Base-by-base conservation (phyloP, 495 filamentous ascomycete genomes). In the Evernia prunastri region DNA sequence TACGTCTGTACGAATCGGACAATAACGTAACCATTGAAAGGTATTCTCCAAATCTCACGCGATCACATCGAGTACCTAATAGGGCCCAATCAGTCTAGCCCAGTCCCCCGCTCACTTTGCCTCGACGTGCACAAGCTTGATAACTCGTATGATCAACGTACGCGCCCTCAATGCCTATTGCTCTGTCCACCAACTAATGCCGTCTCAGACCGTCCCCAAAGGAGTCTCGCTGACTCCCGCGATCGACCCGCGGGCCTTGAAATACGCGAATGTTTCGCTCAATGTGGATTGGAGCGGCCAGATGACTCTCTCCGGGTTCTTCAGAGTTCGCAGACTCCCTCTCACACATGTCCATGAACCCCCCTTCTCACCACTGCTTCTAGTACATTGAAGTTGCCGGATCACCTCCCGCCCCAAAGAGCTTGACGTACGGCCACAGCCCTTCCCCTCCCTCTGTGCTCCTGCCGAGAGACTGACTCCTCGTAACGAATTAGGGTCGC, bases 91-190 rank as follows among this genome's bases (percentile, higher is more conserved):
- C 70, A 76, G 75, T 4, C 70, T 87, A 78, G 67, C 75, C 0
- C 71, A 77, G 25, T 68, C 75, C 17, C 37, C 56, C 7, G 0
- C 63, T 63, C 31, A 74, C 70, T 54, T 86, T 79, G 69, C 72
- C 71, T 72, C 63, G 39, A 70, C 75, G 31, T 87, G 84, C 69
- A 69, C 72, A 64, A 73, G 67, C 7, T 76, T 86, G 60, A 75
- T 86, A 29, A 78, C 81, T 63, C 80, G 79, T 67, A 78, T 86
- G 81, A 82, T 87, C 51, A 81, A 86, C 12, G 40, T 61, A 33
- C 1, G 31, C n/a, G 23, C 29, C 40, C 9, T 25, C 3, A 1
- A 10, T 23, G n/a, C 4, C 43, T 45, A 27, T 8, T 1, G 11
- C 27, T 1, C n/a, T 12, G 9, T 23, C 17, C 7, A 58, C 8